These are phyloP conservation scores for Hura crepitans DNA, from an alignment of 441 rosid species.

Conservation along the genomic window DNA sequence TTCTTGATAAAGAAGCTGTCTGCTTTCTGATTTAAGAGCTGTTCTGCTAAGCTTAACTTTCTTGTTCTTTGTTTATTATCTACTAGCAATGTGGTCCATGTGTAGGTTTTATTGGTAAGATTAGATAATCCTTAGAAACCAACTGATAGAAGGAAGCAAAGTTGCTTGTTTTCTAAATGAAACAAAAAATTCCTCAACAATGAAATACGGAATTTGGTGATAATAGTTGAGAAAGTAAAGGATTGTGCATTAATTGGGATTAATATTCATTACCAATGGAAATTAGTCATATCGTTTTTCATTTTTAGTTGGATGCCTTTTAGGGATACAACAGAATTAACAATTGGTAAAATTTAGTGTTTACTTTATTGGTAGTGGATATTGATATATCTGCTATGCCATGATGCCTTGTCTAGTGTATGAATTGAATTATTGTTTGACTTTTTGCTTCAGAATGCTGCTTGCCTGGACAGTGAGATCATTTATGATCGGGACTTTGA, in stretches of 20 bases:
- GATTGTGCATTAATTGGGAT: neutral
- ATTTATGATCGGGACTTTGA: constrained; percentile 90
- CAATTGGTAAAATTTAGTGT: neutral
- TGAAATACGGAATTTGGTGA: neutral
- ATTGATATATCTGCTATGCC: neutral
- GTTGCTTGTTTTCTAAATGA: neutral
- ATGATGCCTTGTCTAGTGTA: neutral
- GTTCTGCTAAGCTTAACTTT: neutral
- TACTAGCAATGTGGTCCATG: neutral
- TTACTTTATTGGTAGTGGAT: neutral
- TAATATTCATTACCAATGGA: neutral
- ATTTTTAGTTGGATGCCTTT: neutral
- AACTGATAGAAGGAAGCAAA: neutral
- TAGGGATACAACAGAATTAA: neutral
- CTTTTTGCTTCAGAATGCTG: constrained; percentile 54
- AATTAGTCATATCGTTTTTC: neutral
- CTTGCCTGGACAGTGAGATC: constrained; percentile 78
- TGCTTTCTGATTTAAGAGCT: neutral
- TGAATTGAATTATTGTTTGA: neutral
- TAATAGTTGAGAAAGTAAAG: neutral
- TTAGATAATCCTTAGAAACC: neutral
- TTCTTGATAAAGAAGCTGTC: neutral
- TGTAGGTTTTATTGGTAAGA: neutral
- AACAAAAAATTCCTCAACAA: neutral
- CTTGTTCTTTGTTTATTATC: neutral